Evolutionary conservation across 192 early-diverging fungal genomes (phyloP), one percentile per base, ranked within the genome.

Genomic region (Rhizophagus sp.): DNA sequence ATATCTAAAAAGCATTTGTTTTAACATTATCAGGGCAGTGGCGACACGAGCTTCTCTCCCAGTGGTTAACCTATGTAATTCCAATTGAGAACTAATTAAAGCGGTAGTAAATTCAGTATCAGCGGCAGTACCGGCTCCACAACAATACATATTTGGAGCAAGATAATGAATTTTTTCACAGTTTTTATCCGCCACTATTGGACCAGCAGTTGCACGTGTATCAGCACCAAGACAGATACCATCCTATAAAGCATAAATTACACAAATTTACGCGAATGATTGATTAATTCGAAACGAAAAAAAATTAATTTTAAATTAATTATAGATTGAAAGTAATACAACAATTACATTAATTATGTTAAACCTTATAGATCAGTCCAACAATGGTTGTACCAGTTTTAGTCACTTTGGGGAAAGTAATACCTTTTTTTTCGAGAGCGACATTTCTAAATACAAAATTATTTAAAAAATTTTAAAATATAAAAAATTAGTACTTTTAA

Each of bases 141-240:
- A 96, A 87, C 97, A 98, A 89, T 97, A 94, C 91, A 97, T 97
- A 87, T 99, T 99, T 79, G 97, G 97, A 61, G 96, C 95, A 65
- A 99, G 83, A 82, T 97, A 98, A 89, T 98, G 97, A 75, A 99
- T 97, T 89, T 99, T 99, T 88, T 95, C 91, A 87, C 97, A 98
- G 87, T 99, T 98, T 88, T 99, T 99, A 90, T 99, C 97, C 1
- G 95, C 95, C 12, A 99, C 97, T 82, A 97, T 98, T 27, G 97
- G 90, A 25, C 96, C 98, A 49, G 90, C 90, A 11, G 98, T 99
- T 34, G 98, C 96, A 83, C 98, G 93, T 13, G 98, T 99, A 84
- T 99, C 98, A 25, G 98, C 97, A 8, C 97, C 98, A 52, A 99
- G 91, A 19, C 95, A 89, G 49, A 99, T 85, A 57, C 98, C 98